A percentile compares a stretch with the other conserved stretches of the same genome.
Conservation (phyloP, 2,329 filamentous ascomycete genomes). For the Penicillium expansum region DNA sequence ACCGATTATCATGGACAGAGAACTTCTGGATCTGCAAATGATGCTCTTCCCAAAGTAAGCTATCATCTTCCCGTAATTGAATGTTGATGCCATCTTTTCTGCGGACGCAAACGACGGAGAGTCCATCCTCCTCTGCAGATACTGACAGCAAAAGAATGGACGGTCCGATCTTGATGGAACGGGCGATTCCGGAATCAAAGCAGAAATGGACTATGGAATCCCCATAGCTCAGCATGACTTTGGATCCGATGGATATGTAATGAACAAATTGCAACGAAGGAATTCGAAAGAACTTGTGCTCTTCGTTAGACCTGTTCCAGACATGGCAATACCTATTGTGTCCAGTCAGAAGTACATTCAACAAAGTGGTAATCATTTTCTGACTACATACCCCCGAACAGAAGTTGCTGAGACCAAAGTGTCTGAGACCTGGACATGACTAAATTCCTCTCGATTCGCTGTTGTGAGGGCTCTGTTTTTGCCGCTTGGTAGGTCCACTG, state of each 20-base stretch:
- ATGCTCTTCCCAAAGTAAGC: neutral
- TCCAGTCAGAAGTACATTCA: neutral
- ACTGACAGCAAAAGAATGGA: constrained; percentile 17
- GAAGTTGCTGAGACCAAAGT: constrained; percentile 8
- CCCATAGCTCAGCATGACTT: constrained; percentile 22
- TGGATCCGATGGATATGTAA: constrained; percentile 22
- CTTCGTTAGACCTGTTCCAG: constrained; percentile 28
- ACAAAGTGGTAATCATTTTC: neutral
- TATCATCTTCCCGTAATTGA: rapidly evolving
- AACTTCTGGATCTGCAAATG: neutral
- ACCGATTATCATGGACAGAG: neutral
- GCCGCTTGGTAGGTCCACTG: constrained; percentile 9
- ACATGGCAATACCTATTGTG: constrained; percentile 29
- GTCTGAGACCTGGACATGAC: constrained; percentile 6
- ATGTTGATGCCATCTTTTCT: neutral
- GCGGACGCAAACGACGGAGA: constrained; percentile 20
- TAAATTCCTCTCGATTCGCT: constrained; percentile 9
- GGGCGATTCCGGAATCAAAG: constrained; percentile 17
- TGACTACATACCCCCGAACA: neutral
- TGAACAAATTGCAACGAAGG: constrained; percentile 17
- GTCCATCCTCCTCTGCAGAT: constrained; percentile 11
- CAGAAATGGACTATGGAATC: constrained; percentile 25
- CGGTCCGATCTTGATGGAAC: constrained; percentile 8
- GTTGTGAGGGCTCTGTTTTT: constrained; percentile 6
- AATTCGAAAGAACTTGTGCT: constrained; percentile 28